Base-by-base conservation (phyloP, 352 stramenopile species). In the Halophytophthora batemanensis region DNA sequence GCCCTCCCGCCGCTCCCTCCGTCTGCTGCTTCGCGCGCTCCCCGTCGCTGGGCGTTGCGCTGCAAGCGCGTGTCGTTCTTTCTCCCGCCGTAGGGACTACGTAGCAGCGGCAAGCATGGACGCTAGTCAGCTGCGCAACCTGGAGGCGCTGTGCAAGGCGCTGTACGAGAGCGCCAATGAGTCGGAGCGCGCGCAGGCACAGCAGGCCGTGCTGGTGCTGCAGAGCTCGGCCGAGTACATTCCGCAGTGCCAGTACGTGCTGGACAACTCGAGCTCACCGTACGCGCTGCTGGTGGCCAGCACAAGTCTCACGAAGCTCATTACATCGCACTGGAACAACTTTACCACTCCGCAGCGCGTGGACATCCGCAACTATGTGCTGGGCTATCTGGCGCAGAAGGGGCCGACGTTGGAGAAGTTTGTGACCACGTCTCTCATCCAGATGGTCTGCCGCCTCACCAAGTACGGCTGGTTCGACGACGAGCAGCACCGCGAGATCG, bases 391-490 rank as follows among this genome's bases (percentile, higher is more conserved):
- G 45, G 96, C 93, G 6, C 96, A 97, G 59, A 97, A 98, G 35
- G 96, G 96, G 1, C 93, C 93, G 11, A 90, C 67, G 4, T 65
- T 99, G 29, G 87, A 98, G 66, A 93, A 93, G 56, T 99, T 98
- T 66, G 96, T 99, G 45, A 94, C 87, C 6, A 94, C 87, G 15
- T 92, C 83, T 54, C 77, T 99, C 19, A 98, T 99, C 53, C 96
- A 99, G 66, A 88, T 99, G 60, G 86, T 98, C 11, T 98, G 96
- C 69, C 92, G 97, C 14, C 91, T 99, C 45, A 99, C 96, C 54
- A 99, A 99, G 78, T 91, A 98, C 45, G 96, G 96, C n/a, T 99
- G 97, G 97, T 99, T 99, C 61, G 96, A 99, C 57, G 96, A 98
- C 69, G 88, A 97, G 29, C 93, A 98, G 50, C 84, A 93, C 71